Percentiles rank a stretch among this genome's conserved stretches.
These are phyloP conservation scores for Candida sithepensis DNA, from an alignment of 805 yeast species.

Conservation along the genomic window DNA sequence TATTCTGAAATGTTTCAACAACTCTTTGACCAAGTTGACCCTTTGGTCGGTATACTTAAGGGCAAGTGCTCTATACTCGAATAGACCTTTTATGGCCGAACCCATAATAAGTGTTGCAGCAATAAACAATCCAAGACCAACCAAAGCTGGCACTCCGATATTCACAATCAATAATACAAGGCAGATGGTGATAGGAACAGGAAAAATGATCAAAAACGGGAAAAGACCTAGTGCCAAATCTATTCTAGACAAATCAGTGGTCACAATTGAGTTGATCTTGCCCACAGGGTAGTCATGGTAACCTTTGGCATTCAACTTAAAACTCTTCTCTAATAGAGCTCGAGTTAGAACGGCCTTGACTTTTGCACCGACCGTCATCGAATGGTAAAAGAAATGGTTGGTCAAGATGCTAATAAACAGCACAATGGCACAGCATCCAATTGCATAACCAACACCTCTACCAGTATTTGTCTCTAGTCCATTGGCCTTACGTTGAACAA, in stretches of 20 bases:
- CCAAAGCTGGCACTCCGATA: conserved; percentile 69
- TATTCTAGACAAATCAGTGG: conserved; percentile 76
- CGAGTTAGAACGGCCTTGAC: conserved; percentile 67
- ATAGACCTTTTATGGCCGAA: conserved; percentile 44
- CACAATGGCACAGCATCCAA: conserved; percentile 63
- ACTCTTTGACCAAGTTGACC: conserved; percentile 73
- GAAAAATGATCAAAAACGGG: conserved; percentile 61
- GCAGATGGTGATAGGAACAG: conserved; percentile 57
- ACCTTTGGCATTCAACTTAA: conserved; percentile 56
- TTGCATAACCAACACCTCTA: conserved; percentile 71
- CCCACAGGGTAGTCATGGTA: conserved; percentile 65
- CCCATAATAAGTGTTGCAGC: conserved; percentile 47
- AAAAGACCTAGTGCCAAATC: conserved; percentile 71
- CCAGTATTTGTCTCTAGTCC: conserved; percentile 42
- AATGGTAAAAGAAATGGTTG: conserved; percentile 59
- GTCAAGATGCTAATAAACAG: conserved; percentile 44
- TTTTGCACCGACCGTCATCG: conserved; percentile 65
- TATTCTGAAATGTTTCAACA: conserved; percentile 70
- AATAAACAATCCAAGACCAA: conserved; percentile 60
- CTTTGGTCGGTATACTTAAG: conserved; percentile 69
- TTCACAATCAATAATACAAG: conserved; percentile 63
- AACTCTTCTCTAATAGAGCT: conserved; percentile 62
- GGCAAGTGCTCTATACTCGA: conserved; percentile 52
- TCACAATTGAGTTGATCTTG: conserved; percentile 70
- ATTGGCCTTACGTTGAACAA: conserved; percentile 48